Conservation (phyloP, 192 early-diverging fungal genomes). For the Coemansia interrupta region DNA sequence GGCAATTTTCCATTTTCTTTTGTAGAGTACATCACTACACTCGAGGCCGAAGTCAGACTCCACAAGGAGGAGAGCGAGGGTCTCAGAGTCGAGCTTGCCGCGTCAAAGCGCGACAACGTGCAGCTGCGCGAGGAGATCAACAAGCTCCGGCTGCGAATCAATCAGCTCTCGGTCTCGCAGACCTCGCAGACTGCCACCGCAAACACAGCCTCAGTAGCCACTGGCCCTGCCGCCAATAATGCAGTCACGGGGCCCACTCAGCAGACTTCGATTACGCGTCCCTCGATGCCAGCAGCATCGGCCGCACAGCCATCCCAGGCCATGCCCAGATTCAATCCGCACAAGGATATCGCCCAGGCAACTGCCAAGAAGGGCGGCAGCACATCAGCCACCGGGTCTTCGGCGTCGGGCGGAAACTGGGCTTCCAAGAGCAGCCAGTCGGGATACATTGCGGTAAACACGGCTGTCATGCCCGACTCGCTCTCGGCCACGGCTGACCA, state of each 20-base stretch:
- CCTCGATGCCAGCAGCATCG: background rate
- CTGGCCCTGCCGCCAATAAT: background rate
- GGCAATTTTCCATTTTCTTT: constrained; percentile 4
- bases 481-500: constrained; percentile 14
- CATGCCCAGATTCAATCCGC: constrained; percentile 39
- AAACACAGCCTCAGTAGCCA: background rate
- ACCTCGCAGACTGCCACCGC: background rate
- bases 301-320: background rate
- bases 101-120: constrained; percentile 30
- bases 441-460: constrained; percentile 42
- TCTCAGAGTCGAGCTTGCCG: constrained; percentile 44
- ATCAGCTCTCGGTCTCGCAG: constrained; percentile 9
- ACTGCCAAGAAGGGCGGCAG: constrained; percentile 21
- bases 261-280: constrained; percentile 7
- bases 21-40: constrained; percentile 59
- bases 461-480: constrained; percentile 19
- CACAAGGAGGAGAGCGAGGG: constrained; percentile 55
- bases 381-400: constrained; percentile 4
- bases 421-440: constrained; percentile 40
- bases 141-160: constrained; percentile 23
- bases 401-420: constrained; percentile 23
- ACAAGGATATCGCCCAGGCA: constrained; percentile 44
- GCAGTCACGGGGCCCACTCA: constrained; percentile 5
- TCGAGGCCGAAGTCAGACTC: constrained; percentile 59
- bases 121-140: constrained; percentile 43